Percentiles rank a stretch among this genome's conserved stretches.
Conservation (phyloP, 202 grass and related monocot species). For the Carex arenaria region DNA sequence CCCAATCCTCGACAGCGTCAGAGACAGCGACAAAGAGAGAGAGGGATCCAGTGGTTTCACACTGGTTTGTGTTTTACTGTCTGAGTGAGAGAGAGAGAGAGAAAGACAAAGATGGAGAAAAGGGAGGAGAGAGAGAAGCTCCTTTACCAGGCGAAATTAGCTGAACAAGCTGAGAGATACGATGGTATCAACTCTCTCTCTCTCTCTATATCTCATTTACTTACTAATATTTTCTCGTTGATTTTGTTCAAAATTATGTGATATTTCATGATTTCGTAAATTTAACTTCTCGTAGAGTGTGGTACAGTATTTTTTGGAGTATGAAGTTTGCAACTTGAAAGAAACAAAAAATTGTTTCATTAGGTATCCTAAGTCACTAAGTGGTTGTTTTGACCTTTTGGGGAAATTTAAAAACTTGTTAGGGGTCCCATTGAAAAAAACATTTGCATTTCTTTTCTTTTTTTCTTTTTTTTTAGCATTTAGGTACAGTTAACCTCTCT, state of each 20-base stretch:
- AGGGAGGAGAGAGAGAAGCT: constrained; percentile 65
- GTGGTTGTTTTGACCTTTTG: not conserved
- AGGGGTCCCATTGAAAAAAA: not conserved
- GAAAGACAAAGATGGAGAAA: not conserved
- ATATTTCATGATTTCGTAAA: not conserved
- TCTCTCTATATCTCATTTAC: not conserved
- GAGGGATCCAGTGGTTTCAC: not conserved
- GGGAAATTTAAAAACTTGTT: not conserved
- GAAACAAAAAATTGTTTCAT: not conserved
- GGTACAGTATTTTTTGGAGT: not conserved
- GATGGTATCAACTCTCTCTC: constrained; percentile 35
- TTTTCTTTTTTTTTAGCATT: not conserved
- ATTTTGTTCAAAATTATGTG: not conserved
- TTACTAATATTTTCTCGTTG: not conserved
- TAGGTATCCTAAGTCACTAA: not conserved
- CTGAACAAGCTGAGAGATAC: constrained; percentile 71
- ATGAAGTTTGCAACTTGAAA: not conserved
- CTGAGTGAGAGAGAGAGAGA: not conserved
- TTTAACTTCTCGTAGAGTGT: not conserved
- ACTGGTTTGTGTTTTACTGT: not conserved
- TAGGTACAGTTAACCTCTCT: not conserved
- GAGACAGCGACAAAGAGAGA: not conserved
- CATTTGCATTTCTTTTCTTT: not conserved
- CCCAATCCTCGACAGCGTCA: not conserved
- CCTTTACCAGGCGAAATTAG: constrained; percentile 61